phyloP scores from a whole-genome alignment of 345 rosid species.

The Cardamine resedifolia region DNA sequence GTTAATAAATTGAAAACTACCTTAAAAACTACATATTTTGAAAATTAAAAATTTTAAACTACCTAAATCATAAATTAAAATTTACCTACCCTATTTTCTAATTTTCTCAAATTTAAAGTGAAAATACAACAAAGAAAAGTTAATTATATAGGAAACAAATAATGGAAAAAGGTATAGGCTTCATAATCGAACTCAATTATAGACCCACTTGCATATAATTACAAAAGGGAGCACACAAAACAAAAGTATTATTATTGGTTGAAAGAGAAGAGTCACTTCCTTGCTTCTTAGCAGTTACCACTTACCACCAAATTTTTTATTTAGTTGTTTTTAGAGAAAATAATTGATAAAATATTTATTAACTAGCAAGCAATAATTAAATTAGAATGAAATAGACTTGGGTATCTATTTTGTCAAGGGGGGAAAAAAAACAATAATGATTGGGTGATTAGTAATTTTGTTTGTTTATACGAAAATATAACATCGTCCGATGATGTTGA shows the following conservation, averaged over 20 bases:
- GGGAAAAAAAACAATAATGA: background rate
- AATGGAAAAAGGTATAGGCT: background rate
- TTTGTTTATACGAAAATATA: background rate
- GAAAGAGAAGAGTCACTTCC: slow-evolving; percentile 28
- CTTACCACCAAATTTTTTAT: slow-evolving; percentile 25
- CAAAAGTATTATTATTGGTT: slow-evolving; percentile 29
- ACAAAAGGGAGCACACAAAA: slow-evolving; percentile 29
- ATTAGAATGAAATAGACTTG: background rate
- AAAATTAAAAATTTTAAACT: no score
- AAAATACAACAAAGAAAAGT: background rate
- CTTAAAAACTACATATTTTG: no score
- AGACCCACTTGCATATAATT: slow-evolving; percentile 38
- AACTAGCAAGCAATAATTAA: background rate
- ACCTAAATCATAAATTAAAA: no score
- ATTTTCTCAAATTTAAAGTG: background rate
- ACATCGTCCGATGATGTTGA: background rate
- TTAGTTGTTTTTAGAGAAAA: background rate
- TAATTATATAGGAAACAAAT: background rate
- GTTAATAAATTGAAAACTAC: no score
- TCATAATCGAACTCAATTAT: slow-evolving; percentile 37
- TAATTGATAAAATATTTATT: background rate
- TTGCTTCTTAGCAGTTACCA: no score
- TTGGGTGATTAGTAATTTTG: background rate
- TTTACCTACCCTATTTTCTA: no score
- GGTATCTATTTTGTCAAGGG: background rate